phyloP scores from a whole-genome alignment of 169 alveolate species.

The Eimeria praecox region DNA sequence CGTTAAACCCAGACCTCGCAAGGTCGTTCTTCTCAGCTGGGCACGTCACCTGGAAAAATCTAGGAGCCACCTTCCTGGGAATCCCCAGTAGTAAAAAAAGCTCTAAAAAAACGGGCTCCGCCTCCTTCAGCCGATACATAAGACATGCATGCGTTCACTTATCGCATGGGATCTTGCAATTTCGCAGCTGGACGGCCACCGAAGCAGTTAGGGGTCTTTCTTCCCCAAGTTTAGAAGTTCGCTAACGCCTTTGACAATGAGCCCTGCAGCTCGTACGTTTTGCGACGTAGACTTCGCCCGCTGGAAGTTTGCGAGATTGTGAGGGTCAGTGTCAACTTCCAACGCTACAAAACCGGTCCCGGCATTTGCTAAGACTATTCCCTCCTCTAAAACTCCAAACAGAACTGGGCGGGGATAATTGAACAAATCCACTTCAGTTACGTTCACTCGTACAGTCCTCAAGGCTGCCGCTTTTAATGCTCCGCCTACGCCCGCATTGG shows the following conservation, averaged over 20 bases:
- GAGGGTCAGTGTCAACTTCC: slow-evolving; percentile 55
- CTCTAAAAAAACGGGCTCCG: background rate
- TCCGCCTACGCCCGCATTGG: background rate
- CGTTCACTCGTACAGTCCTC: background rate
- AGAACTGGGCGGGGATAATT: slow-evolving; percentile 39
- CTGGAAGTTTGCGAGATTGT: slow-evolving; percentile 20
- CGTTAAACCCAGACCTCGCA: background rate
- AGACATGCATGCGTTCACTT: background rate
- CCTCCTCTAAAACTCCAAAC: slow-evolving; percentile 34
- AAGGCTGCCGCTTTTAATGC: background rate
- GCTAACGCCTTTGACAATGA: slow-evolving; percentile 10
- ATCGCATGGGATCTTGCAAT: background rate
- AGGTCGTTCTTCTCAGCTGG: background rate
- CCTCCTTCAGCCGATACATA: background rate
- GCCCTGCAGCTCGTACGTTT: slow-evolving; percentile 20
- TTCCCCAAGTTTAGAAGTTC: background rate
- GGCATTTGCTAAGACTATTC: background rate
- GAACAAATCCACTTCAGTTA: slow-evolving; percentile 62
- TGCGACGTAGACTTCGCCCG: slow-evolving; percentile 37
- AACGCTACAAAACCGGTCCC: slow-evolving; percentile 36
- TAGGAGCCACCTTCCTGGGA: background rate
- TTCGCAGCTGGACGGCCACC: background rate
- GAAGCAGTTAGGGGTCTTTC: background rate
- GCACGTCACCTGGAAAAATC: background rate
- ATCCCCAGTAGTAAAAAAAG: background rate